phyloP scores from a whole-genome alignment of 2,329 filamentous ascomycete species.

The Cladosporium sphaerospermum region DNA sequence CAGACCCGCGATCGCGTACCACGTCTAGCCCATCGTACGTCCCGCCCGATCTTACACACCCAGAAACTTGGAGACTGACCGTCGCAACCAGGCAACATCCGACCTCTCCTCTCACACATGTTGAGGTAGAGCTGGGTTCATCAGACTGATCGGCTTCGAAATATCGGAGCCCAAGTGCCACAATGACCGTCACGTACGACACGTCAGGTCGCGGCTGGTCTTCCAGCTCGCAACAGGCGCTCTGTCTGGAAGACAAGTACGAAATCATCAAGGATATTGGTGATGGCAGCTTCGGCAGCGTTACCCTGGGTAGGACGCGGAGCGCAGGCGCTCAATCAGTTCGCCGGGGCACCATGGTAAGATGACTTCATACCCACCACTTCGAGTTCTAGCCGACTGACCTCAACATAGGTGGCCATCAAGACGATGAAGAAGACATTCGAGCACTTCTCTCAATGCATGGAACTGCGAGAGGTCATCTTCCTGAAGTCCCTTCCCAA shows the following conservation, averaged over 20 bases:
- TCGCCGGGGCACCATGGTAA: slow-evolving; percentile 85
- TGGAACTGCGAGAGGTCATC: slow-evolving; percentile 93
- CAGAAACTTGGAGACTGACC: slow-evolving; percentile 10
- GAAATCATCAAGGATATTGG: slow-evolving; percentile 97
- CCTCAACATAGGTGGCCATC: slow-evolving; percentile 71
- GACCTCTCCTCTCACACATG: slow-evolving; percentile 2
- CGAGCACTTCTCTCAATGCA: slow-evolving; percentile 80
- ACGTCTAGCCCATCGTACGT: slow-evolving; percentile 5
- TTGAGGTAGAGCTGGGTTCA: slow-evolving; percentile 9
- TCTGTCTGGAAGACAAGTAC: slow-evolving; percentile 81
- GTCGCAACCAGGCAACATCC: slow-evolving; percentile 1
- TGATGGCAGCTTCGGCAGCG: slow-evolving; percentile 96
- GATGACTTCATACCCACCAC: slow-evolving; percentile 30
- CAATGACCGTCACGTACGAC: slow-evolving; percentile 69
- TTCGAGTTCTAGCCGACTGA: slow-evolving; percentile 4
- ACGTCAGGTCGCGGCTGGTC: slow-evolving; percentile 60
- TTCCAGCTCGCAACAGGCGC: slow-evolving; percentile 43
- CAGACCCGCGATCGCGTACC: not conserved
- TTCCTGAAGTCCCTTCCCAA: slow-evolving; percentile 84
- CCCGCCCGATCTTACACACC: not conserved
- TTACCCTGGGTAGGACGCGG: slow-evolving; percentile 83
- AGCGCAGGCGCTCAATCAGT: slow-evolving; percentile 84
- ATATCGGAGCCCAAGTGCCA: slow-evolving; percentile 26
- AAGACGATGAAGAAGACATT: slow-evolving; percentile 99
- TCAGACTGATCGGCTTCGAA: slow-evolving; percentile 4